phyloP scores from a whole-genome alignment of 495 filamentous ascomycete species.

The Lepidopterella palustris region DNA sequence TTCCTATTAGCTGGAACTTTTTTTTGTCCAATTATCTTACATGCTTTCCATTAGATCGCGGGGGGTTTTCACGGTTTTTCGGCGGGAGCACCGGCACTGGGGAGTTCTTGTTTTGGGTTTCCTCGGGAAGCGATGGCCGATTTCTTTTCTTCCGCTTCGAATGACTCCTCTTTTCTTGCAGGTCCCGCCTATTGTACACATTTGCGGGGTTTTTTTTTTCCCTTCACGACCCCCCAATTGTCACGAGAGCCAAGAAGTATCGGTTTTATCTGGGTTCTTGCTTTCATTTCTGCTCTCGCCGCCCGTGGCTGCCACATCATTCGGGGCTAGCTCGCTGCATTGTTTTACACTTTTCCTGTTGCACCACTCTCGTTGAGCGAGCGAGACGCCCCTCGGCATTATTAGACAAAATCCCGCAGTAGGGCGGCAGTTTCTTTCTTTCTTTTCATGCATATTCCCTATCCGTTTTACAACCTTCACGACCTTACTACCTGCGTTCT shows the following conservation, averaged over 20 bases:
- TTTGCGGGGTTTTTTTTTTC: not conserved
- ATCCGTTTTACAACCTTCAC: not conserved
- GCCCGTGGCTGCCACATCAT: not conserved
- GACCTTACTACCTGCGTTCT: not conserved
- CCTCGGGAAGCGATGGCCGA: not conserved
- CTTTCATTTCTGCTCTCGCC: not conserved
- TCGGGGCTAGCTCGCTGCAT: not conserved
- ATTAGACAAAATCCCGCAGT: not conserved
- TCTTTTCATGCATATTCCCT: not conserved
- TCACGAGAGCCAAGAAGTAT: not conserved
- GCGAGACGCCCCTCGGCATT: not conserved
- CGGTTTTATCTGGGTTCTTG: not conserved
- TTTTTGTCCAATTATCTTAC: not conserved
- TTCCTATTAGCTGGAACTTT: not conserved
- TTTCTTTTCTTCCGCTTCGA: slow-evolving; percentile 1
- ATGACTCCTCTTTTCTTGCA: not conserved
- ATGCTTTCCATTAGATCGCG: not conserved
- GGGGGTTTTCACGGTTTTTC: slow-evolving; percentile 1
- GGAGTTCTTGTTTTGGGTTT: not conserved
- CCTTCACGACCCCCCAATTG: not conserved
- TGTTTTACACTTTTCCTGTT: not conserved
- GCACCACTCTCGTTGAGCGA: not conserved
- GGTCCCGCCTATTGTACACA: not conserved
- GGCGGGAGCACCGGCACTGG: not conserved
- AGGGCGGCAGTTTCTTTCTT: not conserved